phyloP scores from a whole-genome alignment of 1,284 basidiomycete genomes.

The Violaceomyces palustris region DNA sequence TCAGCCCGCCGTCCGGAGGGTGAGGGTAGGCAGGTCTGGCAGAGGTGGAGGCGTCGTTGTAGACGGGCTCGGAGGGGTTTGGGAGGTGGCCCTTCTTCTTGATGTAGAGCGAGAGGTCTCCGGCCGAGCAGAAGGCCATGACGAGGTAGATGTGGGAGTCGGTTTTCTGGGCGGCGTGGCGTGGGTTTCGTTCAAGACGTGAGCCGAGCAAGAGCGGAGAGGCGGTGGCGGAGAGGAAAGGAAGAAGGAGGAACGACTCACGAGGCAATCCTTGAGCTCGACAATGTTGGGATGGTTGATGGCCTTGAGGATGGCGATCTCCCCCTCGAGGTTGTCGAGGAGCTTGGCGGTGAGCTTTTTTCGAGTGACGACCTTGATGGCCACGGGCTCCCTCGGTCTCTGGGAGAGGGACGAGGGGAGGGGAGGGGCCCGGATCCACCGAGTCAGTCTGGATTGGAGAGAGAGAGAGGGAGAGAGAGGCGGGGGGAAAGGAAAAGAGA shows the following conservation, averaged over 20 bases:
- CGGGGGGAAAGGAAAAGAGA: no score
- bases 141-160: conserved; percentile 92
- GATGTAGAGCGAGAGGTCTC: conserved; percentile 93
- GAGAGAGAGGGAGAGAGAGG: no score
- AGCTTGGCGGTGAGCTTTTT: conserved; percentile 85
- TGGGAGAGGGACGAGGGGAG: conserved; percentile 2
- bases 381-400: conserved; percentile 58
- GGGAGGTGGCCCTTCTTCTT: conserved; percentile 53
- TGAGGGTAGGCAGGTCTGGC: conserved; percentile 72
- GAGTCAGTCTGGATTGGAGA: no score
- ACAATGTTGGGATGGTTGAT: conserved; percentile 91
- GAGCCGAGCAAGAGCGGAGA: no score
- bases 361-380: conserved; percentile 90
- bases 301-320: conserved; percentile 93
- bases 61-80: conserved; percentile 8
- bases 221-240: no score
- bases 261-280: conserved; percentile 82
- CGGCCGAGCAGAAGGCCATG: conserved; percentile 94
- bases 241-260: conserved; percentile 41
- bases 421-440: not conserved
- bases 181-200: no score
- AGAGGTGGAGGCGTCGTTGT: not conserved
- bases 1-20: conserved; percentile 80
- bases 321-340: conserved; percentile 91
- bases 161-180: conserved; percentile 72